Percentiles rank a stretch among this genome's conserved stretches.
Conservation (phyloP, 192 early-diverging fungal species). For the Phlyctochytrium bullatum region DNA sequence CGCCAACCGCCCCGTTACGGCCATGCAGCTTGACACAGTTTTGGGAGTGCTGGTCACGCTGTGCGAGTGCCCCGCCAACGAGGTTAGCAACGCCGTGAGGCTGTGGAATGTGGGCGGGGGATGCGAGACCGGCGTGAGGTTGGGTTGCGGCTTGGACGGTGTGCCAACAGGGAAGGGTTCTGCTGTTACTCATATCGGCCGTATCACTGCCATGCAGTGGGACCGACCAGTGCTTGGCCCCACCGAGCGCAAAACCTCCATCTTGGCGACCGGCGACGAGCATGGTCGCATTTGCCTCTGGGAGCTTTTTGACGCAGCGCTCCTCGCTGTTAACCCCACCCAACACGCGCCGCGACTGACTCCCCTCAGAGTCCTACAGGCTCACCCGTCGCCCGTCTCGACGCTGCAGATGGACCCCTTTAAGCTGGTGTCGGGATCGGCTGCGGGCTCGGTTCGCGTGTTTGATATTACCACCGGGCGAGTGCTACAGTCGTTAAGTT, state of each 20-base stretch:
- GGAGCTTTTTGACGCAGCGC: conserved; percentile 9
- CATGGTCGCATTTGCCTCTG: conserved; percentile 10
- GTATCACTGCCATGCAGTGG: conserved; percentile 10
- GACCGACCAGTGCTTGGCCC: conserved; percentile 10
- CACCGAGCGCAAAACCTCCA: conserved; percentile 8
- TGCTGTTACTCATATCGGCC: neutral
- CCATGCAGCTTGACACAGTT: neutral
- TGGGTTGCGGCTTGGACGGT: neutral
- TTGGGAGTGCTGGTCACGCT: neutral
- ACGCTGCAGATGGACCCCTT: conserved; percentile 19
- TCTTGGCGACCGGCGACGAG: conserved; percentile 10
- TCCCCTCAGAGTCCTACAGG: conserved; percentile 13
- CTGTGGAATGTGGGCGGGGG: no score
- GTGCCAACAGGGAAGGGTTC: neutral
- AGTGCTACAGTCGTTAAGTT: neutral
- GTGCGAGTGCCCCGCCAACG: no score
- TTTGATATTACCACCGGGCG: conserved; percentile 16
- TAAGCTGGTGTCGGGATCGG: conserved; percentile 15
- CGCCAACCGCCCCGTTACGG: neutral
- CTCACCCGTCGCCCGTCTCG: conserved; percentile 8
- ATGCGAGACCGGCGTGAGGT: neutral
- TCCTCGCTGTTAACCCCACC: neutral
- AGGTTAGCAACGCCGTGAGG: no score
- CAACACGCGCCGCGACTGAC: neutral
- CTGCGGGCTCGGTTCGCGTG: conserved; percentile 2